A percentile compares a stretch with the other conserved stretches of the same genome.
Conservation (phyloP, 2,329 filamentous ascomycete species). For the Acephala macrosclerotiorum region DNA sequence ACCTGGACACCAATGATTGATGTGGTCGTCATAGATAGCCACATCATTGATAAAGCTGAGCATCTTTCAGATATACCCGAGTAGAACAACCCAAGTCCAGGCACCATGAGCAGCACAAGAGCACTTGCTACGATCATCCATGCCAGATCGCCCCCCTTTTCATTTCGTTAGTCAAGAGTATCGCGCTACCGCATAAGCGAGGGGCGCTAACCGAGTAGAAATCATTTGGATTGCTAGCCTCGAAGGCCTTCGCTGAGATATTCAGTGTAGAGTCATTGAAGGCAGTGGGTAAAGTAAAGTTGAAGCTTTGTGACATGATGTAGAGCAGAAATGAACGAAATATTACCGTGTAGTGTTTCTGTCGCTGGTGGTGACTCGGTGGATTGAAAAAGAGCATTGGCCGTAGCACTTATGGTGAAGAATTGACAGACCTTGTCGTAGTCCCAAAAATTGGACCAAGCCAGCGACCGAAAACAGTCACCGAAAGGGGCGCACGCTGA, state of each 20-base stretch:
- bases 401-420: not conserved
- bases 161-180: not conserved
- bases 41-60: slow-evolving; percentile 23
- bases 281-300: slow-evolving; percentile 1
- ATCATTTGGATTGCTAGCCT: slow-evolving; percentile 15
- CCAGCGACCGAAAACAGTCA: not conserved
- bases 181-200: not conserved
- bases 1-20: slow-evolving; percentile 17
- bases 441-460: not conserved
- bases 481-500: not conserved
- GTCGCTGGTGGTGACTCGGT: not conserved
- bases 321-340: not conserved
- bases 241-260: slow-evolving; percentile 12
- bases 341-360: not conserved
- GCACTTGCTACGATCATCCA: slow-evolving; percentile 17
- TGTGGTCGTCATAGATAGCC: slow-evolving; percentile 20
- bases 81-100: slow-evolving; percentile 19
- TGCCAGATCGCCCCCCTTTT: slow-evolving; percentile 16
- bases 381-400: not conserved
- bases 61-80: slow-evolving; percentile 19
- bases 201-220: slow-evolving; percentile 18
- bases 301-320: slow-evolving; percentile 13
- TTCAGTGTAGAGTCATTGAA: slow-evolving; percentile 13
- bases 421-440: not conserved
- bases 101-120: slow-evolving; percentile 20